phyloP scores from a whole-genome alignment of 169 alveolate species.

The Plasmodium fragile region DNA sequence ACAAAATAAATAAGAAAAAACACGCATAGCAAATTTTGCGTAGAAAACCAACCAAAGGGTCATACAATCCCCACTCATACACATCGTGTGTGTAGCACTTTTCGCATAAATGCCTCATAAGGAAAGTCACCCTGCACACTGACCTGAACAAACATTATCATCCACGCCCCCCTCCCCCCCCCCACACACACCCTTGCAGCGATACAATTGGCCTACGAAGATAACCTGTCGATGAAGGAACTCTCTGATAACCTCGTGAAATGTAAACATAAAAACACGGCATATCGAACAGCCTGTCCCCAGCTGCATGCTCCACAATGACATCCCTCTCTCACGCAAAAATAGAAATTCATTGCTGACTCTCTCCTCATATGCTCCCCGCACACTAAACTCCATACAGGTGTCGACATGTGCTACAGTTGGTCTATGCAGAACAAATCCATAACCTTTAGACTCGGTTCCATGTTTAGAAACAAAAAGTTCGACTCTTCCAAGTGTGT shows the following conservation, averaged over 20 bases:
- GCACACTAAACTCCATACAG: conserved; percentile 1
- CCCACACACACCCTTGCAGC: neutral
- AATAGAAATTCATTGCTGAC: neutral
- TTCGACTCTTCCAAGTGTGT: conserved; percentile 17
- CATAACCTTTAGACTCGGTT: neutral
- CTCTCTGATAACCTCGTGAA: conserved; percentile 29
- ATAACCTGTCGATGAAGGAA: neutral
- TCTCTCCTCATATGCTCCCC: neutral
- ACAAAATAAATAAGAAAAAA: too few species aligned
- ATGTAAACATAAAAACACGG: conserved; percentile 5
- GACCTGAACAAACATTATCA: neutral
- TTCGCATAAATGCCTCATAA: neutral
- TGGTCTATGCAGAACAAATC: neutral
- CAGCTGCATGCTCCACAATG: neutral
- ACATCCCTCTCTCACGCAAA: neutral
- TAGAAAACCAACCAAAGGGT: neutral
- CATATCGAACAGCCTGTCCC: neutral
- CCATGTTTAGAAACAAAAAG: neutral
- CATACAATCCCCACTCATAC: neutral
- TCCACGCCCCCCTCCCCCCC: too few species aligned
- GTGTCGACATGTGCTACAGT: conserved; percentile 18
- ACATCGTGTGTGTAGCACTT: neutral
- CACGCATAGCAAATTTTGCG: neutral
- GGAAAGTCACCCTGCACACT: neutral
- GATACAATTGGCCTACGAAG: conserved; percentile 46